A percentile compares a stretch with the other conserved stretches of the same genome.
phyloP scores from a whole-genome alignment of 1,139 yeast species.

The Pichia sp. region DNA sequence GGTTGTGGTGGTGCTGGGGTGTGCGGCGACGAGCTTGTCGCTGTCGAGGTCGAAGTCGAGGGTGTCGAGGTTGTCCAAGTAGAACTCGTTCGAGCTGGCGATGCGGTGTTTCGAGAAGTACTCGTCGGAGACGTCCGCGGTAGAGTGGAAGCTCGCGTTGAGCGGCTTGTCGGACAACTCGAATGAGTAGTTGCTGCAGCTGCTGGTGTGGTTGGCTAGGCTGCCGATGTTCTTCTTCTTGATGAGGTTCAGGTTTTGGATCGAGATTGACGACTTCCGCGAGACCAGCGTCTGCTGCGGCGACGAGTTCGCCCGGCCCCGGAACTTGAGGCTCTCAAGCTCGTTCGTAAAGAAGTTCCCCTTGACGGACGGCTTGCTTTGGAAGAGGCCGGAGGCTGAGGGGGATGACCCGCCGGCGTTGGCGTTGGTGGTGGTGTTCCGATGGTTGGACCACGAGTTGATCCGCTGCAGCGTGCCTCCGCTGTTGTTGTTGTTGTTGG shows the following conservation, averaged over 20 bases:
- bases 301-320: constrained; percentile 9
- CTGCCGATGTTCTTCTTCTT: constrained; percentile 1
- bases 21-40: background rate
- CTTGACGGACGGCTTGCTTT: background rate
- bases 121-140: background rate
- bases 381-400: background rate
- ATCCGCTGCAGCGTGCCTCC: constrained; percentile 1
- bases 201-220: background rate
- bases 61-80: background rate
- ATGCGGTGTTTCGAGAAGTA: background rate
- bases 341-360: constrained; percentile 1
- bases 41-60: background rate
- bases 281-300: constrained; percentile 4
- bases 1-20: background rate
- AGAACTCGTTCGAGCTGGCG: background rate
- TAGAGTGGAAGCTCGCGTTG: background rate
- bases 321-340: constrained; percentile 3
- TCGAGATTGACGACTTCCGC: constrained; percentile 6
- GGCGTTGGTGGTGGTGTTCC: background rate
- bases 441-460: constrained; percentile 2
- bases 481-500: background rate
- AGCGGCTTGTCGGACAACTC: background rate
- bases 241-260: constrained; percentile 1
- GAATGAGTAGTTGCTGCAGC: background rate
- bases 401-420: background rate